phyloP scores from a whole-genome alignment of 192 early-diverging fungal genomes.

The Gryganskiella cystojenkinii region DNA sequence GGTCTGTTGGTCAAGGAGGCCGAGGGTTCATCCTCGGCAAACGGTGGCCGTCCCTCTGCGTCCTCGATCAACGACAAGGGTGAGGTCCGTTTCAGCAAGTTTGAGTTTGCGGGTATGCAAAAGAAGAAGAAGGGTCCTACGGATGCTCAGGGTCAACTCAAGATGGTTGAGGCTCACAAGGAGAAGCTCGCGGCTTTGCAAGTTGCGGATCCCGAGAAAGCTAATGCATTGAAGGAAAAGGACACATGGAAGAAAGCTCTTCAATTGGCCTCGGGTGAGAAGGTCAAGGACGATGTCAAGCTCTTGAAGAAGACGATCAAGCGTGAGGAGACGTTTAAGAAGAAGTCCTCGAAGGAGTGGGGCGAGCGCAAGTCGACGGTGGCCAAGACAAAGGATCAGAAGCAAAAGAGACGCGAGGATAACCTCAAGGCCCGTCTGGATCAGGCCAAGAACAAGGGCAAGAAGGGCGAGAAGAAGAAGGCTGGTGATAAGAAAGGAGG shows the following conservation, averaged over 20 bases:
- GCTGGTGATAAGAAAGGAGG: conserved; percentile 16
- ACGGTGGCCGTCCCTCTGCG: conserved; percentile 33
- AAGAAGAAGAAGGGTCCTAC: conserved; percentile 73
- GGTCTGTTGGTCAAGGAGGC: conserved; percentile 58
- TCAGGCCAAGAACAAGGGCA: conserved; percentile 79
- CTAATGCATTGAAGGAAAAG: conserved; percentile 74
- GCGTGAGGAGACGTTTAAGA: conserved; percentile 83
- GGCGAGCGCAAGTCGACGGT: conserved; percentile 76
- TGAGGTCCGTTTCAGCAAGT: conserved; percentile 73
- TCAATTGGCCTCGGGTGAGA: conserved; percentile 86
- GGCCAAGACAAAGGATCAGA: conserved; percentile 69
- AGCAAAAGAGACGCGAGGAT: conserved; percentile 81
- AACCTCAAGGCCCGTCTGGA: conserved; percentile 89
- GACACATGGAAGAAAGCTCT: conserved; percentile 85
- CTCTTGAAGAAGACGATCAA: conserved; percentile 93
- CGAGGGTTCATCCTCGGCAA: conserved; percentile 12
- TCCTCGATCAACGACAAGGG: conserved; percentile 63
- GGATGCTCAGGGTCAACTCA: conserved; percentile 71
- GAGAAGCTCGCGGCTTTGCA: conserved; percentile 82
- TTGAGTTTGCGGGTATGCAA: conserved; percentile 70
- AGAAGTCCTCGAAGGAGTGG: conserved; percentile 89
- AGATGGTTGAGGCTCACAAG: conserved; percentile 77
- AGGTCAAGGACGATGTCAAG: conserved; percentile 91
- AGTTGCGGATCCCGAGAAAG: conserved; percentile 68
- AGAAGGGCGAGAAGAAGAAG: conserved; percentile 67